Base-by-base conservation (phyloP, 2,329 filamentous ascomycete species). In the Tolypocladium endophyticum region DNA sequence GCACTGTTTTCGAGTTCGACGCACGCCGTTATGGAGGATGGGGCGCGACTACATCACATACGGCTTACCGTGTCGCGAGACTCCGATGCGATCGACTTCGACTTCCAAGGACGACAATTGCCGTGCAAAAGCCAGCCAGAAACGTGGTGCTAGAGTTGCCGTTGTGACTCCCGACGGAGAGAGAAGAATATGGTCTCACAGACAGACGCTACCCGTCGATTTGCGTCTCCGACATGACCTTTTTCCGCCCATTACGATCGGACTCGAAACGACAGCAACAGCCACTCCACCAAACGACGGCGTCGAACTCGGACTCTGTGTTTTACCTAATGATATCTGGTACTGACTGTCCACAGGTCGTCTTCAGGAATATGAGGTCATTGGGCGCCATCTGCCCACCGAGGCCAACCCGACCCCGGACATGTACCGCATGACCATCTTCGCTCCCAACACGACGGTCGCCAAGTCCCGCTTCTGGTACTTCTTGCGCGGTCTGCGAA, bases 391-490 rank as follows among this genome's bases (percentile, higher is more conserved):
- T 82, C 81, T 99, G 89, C 94, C 94, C 81, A 90, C 89, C 76
- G 94, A 99, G 85, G 85, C 89, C 78, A 96, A 96, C 86, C 92
- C 93, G 75, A 91, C 90, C 74, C 94, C 94, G 73, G 93, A 94
- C 84, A 89, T 99, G 80, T 99, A 97, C 88, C 92, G 94, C 81
- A 99, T 99, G 94, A 92, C 92, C 79, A 97, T 99, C 81, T 99
- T 99, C 80, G 94, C 94, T 70, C 90, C 92, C 72, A 99, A 99
- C 83, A 85, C 88, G 74, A 94, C 97, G 71, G 92, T 99, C 74
- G 94, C 95, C 78, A 99, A 99, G 89, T 97, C 92, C 77, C 90
- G 94, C 76, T 99, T 96, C 89, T 99, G 95, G 95, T 99, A 99
- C 87, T 99, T 99, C 87, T 83, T 99, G 80, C 91, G 92, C 81